A percentile compares a stretch with the other conserved stretches of the same genome.
Evolutionary conservation across 768 basidiomycete species (phyloP).

Genomic region (Amanita rimosa): DNA sequence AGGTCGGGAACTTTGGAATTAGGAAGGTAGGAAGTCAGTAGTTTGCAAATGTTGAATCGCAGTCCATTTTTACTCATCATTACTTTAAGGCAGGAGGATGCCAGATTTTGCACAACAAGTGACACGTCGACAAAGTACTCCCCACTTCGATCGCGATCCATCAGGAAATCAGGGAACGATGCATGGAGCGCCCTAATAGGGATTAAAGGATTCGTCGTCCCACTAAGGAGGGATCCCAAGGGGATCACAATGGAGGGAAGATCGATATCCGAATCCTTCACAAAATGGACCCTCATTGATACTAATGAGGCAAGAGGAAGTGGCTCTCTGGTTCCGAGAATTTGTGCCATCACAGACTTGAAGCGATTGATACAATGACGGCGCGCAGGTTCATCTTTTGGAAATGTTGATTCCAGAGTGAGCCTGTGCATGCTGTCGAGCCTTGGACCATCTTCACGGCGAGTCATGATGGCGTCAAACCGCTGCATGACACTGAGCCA

Average conservation of each 20-base stretch:
- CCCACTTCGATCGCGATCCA: slow-evolving; percentile 13
- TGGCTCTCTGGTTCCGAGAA: background rate
- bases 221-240: background rate
- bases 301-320: slow-evolving; percentile 1
- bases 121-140: slow-evolving; percentile 9
- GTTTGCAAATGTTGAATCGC: slow-evolving; percentile 26
- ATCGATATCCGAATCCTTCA: background rate
- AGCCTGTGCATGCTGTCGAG: slow-evolving; percentile 3
- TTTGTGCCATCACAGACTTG: background rate
- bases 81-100: slow-evolving; percentile 7
- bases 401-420: background rate
- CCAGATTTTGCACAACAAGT: slow-evolving; percentile 2
- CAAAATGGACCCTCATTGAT: slow-evolving; percentile 1
- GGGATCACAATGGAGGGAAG: background rate
- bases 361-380: slow-evolving; percentile 1
- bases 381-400: background rate
- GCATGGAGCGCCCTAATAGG: slow-evolving; percentile 20
- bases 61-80: slow-evolving; percentile 17
- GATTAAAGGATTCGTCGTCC: background rate
- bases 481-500: background rate
- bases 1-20: too few species aligned
- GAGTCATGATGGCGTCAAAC: background rate
- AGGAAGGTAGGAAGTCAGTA: too few species aligned
- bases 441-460: background rate
- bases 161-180: slow-evolving; percentile 23